Evolutionary conservation across 2,329 filamentous ascomycete species (phyloP).

Genomic region (Stemphylium beticola): DNA sequence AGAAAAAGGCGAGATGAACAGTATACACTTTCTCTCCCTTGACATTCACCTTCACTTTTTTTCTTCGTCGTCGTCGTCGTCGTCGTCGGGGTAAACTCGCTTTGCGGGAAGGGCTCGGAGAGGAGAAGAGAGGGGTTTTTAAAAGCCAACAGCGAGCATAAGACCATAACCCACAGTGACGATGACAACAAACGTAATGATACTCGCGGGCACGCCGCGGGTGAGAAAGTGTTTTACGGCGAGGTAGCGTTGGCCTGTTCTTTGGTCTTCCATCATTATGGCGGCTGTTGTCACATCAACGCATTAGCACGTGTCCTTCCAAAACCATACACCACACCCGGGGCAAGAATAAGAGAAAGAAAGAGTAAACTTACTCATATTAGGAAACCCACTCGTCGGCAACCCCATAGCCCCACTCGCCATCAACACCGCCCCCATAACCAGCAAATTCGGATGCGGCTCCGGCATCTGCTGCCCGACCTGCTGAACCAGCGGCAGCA

Average conservation of each 20-base stretch:
- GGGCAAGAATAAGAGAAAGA: not conserved
- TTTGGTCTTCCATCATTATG: slow-evolving; percentile 97
- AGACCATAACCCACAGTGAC: slow-evolving; percentile 89
- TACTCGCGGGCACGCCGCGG: slow-evolving; percentile 84
- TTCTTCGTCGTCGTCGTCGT: no score
- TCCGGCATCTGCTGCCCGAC: slow-evolving; percentile 84
- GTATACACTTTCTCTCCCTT: no score
- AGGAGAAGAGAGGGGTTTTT: slow-evolving; percentile 12
- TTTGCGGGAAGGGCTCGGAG: no score
- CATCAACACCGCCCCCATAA: slow-evolving; percentile 96
- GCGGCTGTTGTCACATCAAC: slow-evolving; percentile 68
- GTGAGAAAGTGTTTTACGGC: slow-evolving; percentile 94
- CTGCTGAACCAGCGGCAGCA: slow-evolving; percentile 85
- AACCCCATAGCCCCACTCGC: slow-evolving; percentile 97
- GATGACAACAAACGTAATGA: slow-evolving; percentile 81
- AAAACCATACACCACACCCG: no score
- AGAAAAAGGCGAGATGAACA: no score
- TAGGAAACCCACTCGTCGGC: slow-evolving; percentile 95
- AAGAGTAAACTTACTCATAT: slow-evolving; percentile 83
- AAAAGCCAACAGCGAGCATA: slow-evolving; percentile 78
- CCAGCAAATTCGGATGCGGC: slow-evolving; percentile 90
- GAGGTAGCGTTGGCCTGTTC: slow-evolving; percentile 89
- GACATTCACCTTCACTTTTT: no score
- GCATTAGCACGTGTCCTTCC: slow-evolving; percentile 21
- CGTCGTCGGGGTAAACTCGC: no score